Base-by-base conservation (phyloP, 305 asterid species). In the Fraxinus sp. region DNA sequence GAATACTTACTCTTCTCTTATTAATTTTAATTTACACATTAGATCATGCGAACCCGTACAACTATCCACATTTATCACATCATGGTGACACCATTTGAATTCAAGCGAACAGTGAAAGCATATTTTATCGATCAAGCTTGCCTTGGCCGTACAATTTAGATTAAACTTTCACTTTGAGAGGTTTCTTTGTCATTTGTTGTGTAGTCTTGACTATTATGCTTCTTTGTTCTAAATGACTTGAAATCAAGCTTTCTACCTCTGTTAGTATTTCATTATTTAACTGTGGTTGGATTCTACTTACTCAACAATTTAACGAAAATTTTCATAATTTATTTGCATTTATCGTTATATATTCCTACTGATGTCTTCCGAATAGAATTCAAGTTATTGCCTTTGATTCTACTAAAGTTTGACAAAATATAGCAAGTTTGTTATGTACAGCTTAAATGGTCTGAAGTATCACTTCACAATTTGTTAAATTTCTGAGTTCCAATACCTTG, bases 111-210 rank as follows among this genome's bases (percentile, higher is more conserved):
- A 0, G 14, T 39, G 46, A 39, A 39, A 2, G 46, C 46, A 39
- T 39, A 39, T 39, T 39, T 39, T 39, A 39, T 39, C 46, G 46
- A 39, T 7, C 46, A 39, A 39, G 46, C 20, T 62, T 77, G 33
- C n/a, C 72, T 77, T 73, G 86, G 84, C 81, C 57, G 73, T 80
- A 72, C 84, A 84, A 78, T 20, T 72, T 37, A 5, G 57, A 10
- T 46, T 70, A 4, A 52, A 4, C 0, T 62, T 7, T 59, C 59
- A 83, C 13, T 55, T n/a, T 16, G 26, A 71, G 76, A 78, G 79
- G 28, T 36, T 3, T 30, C 24, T 30, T 28, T 71, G 46, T 37
- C 35, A 9, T 9, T 20, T 62, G 26, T 22, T 9, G 26, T 62
- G 30, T 59, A 8, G 71, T 22, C 71, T 20, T 20, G 30, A 59